phyloP scores from a whole-genome alignment of 495 filamentous ascomycete species.

The Venustampulla echinocandica region DNA sequence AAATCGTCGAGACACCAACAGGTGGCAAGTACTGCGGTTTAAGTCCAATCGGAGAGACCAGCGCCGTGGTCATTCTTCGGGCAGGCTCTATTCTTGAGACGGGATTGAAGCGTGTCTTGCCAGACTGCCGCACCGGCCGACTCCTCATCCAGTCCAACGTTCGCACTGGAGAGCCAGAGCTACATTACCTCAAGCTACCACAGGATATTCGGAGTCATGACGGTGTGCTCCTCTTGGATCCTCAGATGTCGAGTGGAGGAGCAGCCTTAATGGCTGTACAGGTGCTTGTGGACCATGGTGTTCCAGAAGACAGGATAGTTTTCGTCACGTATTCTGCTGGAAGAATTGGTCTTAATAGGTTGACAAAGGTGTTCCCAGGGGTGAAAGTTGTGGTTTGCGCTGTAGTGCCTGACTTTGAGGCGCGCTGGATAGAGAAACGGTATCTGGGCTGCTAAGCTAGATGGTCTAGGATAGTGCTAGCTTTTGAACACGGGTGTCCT shows the following conservation, averaged over 20 bases:
- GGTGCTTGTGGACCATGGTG: constrained; percentile 88
- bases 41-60: constrained; percentile 55
- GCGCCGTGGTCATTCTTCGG: constrained; percentile 79
- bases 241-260: constrained; percentile 89
- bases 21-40: constrained; percentile 61
- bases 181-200: constrained; percentile 79
- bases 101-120: constrained; percentile 78
- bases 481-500: too few relatives aligned
- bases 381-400: constrained; percentile 75
- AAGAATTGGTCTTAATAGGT: constrained; percentile 67
- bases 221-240: constrained; percentile 77
- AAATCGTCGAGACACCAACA: constrained; percentile 58
- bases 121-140: constrained; percentile 83
- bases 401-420: constrained; percentile 65
- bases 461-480: neutral
- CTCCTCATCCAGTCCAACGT: constrained; percentile 85
- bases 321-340: constrained; percentile 83
- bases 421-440: constrained; percentile 72
- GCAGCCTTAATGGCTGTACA: constrained; percentile 94
- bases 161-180: constrained; percentile 76
- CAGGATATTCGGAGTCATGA: constrained; percentile 59
- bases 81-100: constrained; percentile 83
- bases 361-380: constrained; percentile 79
- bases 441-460: constrained; percentile 67
- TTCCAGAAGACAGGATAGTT: constrained; percentile 74